Evolutionary conservation across 2,329 filamentous ascomycete genomes (phyloP), one percentile per base, ranked within the genome.

Genomic region (Teratosphaeria nubilosa): DNA sequence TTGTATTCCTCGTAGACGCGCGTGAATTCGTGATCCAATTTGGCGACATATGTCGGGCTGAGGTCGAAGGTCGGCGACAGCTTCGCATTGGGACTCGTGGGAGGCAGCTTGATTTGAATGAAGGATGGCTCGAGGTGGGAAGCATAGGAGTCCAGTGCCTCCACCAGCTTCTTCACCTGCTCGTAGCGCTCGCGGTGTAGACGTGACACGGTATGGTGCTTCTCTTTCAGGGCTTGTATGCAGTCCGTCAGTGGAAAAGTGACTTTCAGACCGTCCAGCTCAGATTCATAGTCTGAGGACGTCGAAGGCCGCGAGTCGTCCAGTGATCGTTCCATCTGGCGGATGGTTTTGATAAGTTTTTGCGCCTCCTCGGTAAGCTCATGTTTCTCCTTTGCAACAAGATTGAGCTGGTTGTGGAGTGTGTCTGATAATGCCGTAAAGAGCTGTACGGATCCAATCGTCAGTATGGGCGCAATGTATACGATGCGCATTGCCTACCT

Each of bases 1-100:
- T 86, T 90, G 75, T 97, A 99, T 76, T 99, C 95, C 69, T 97
- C 91, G 74, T 97, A 97, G 22, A 99, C 90, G 60, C 91, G 85
- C 11, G 90, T 90, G 70, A 97, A 99, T 74, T 99, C 94, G 56
- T 82, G 80, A 71, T 99, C 92, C 22, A 99, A 82, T 58, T 86
- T 85, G 61, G 88, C 84, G 56, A 96, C 88, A 69, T 97, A 99
- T 4, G 86, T 81, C 0, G 89, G 85, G 0, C 92, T 96, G n/a
- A 99, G 84, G 68, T 97, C 91, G 72, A 99, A 97, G 56, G 82
- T 88, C 2, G 90, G 84, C 0, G 91, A 84, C 45, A 95, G 80
- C 13, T 86, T 85, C 52, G 89, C 84, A 64, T 90, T 87, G 5
- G 87, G 84, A 1, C 83, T 84, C 2, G 87, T 91, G 0, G 92